Base-by-base conservation (phyloP, 148 eudicot species). In the Camellia japonica region DNA sequence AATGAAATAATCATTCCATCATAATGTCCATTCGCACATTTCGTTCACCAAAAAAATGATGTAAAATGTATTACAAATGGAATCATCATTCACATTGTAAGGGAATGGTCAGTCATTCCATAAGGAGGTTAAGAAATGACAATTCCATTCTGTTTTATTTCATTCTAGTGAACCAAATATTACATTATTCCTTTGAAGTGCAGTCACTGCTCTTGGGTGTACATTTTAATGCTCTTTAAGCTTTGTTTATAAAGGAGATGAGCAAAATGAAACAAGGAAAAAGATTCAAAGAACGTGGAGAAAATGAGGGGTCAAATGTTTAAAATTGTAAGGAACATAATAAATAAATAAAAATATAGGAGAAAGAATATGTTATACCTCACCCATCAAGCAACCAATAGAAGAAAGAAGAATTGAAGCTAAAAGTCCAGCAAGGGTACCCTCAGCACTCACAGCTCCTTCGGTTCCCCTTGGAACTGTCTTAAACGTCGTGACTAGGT, bases 361-460 rank as follows among this genome's bases (percentile, higher is more conserved):
- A 30, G 38, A 30, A 30, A 30, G 38, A 30, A 30, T 77, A 30
- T 7, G 60, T 1, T 74, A 68, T 78, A 95, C 98, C 94, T 91
- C 89, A 79, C 93, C 91, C 77, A 81, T 83, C 23, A 90, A 84
- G 84, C 77, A 87, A 82, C 90, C 94, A 84, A 88, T 86, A 61
- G 62, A 88, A 51, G 98, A 90, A 82, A 95, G 97, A 69, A 93
- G 83, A 79, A 90, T 68, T 18, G 98, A 87, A 75, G 97, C 98
- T 41, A 95, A 41, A 77, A 95, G 78, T 55, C 98, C 98, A 63
- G 98, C 97, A 68, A 92, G 14, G 59, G 97, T 95, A 87, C 98
- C 98, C 82, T 95, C 98, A 70, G 86, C 82, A 81, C 98, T 95
- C 65, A 95, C 89, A 80, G 98, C 97, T 67, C 98, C 98, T 92